Evolutionary conservation across 257 asterid genomes (phyloP), one percentile per base, ranked within the genome.

Genomic region (Rehmannia glutinosa): DNA sequence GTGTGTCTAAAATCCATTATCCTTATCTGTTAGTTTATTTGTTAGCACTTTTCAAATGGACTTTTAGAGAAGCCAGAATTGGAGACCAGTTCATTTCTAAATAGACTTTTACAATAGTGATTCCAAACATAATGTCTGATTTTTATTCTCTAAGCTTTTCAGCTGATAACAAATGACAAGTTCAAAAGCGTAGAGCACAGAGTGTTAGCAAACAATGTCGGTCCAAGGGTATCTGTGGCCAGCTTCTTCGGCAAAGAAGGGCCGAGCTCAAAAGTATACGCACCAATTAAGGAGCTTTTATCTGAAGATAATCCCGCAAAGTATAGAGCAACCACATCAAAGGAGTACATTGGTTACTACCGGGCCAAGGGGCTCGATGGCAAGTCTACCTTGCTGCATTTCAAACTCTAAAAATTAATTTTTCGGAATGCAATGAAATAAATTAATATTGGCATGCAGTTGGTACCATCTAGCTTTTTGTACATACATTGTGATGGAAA

Each of bases 211-310:
- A 79, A 75, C 59, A 57, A 32, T 36, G 67, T 12, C 1, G 83
- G 88, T 1, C 83, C 86, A 50, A 81, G 88, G 68, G 43, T 81
- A 25, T 86, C 88, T 0, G 70, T 84, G n/a, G 86, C 95, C 30
- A 52, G 85, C 75, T 84, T 84, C 75, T 78, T 86, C 8, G 63
- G 70, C 49, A 38, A 75, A 41, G 27, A 21, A 0, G 25, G 77
- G 7, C 59, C 80, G 3, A 69, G 66, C 23, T 6, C 66, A 4
- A 71, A 50, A 58, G 59, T 72, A 1, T 72, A 33, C 12, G 77
- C 71, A 0, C 87, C 87, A 1, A 72, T 84, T 8, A 66, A 81
- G 58, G 86, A 83, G 73, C 46, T 83, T 4, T 43, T n/a, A n/a
- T n/a, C n/a, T n/a, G n/a, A n/a, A n/a, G n/a, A n/a, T n/a, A n/a